Percentiles rank a stretch among this genome's conserved stretches.
These are phyloP conservation scores for Malus asiatica DNA, from an alignment of 306 rosid genomes.

Conservation along the genomic window DNA sequence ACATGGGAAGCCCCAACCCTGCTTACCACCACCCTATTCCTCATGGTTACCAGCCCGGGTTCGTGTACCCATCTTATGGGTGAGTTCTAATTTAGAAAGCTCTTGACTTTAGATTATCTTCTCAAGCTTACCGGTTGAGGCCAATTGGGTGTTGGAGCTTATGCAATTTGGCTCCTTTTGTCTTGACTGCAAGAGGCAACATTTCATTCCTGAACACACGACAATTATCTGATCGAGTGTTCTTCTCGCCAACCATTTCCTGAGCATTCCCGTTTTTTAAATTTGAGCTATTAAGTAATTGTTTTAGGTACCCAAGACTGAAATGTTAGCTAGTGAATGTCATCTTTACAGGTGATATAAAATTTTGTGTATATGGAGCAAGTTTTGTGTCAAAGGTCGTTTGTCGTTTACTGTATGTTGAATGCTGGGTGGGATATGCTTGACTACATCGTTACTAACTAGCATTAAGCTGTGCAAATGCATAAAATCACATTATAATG, in stretches of 20 bases:
- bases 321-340: background rate
- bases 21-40: constrained; percentile 19
- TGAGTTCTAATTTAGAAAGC: background rate
- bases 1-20: constrained; percentile 7
- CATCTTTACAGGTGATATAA: background rate
- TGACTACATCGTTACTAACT: background rate
- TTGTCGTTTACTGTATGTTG: background rate
- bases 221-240: background rate
- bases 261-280: background rate
- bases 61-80: constrained; percentile 19
- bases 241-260: background rate
- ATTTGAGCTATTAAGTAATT: background rate
- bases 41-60: constrained; percentile 14
- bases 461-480: background rate
- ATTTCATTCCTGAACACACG: background rate
- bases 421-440: background rate
- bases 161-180: background rate
- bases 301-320: background rate
- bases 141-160: background rate
- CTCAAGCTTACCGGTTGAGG: background rate
- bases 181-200: background rate
- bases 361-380: background rate
- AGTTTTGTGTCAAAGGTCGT: background rate
- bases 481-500: background rate
- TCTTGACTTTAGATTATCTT: background rate